phyloP scores from a whole-genome alignment of 2,329 filamentous ascomycete genomes.

The Epichloe amarillans region DNA sequence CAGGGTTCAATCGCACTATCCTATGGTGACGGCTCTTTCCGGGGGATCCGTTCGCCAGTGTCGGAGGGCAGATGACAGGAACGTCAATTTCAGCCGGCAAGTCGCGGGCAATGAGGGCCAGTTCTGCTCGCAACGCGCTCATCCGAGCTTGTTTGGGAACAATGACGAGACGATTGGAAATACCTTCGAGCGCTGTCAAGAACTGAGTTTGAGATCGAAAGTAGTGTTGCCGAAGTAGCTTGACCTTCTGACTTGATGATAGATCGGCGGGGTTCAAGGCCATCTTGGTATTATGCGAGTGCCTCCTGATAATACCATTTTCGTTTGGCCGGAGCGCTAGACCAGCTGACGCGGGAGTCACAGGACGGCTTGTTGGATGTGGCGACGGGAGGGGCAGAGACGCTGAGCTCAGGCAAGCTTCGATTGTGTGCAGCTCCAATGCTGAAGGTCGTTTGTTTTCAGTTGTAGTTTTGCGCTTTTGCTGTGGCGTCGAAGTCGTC shows the following conservation, averaged over 20 bases:
- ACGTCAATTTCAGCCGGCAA: conserved; percentile 75
- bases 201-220: conserved; percentile 74
- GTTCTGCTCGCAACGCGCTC: conserved; percentile 67
- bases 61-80: conserved; percentile 66
- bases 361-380: conserved; percentile 35
- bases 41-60: conserved; percentile 57
- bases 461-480: conserved; percentile 19
- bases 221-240: conserved; percentile 65
- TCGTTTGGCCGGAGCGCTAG: conserved; percentile 32
- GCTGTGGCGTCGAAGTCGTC: conserved; percentile 11
- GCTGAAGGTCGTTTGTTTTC: conserved; percentile 32
- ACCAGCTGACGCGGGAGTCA: conserved; percentile 45
- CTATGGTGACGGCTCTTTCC: conserved; percentile 67
- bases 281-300: conserved; percentile 48
- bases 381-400: conserved; percentile 53
- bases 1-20: conserved; percentile 71
- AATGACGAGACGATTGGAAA: conserved; percentile 70
- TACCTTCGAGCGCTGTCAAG: conserved; percentile 65
- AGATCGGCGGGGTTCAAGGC: conserved; percentile 47
- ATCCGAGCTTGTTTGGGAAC: conserved; percentile 72
- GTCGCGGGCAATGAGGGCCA: conserved; percentile 69
- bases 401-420: conserved; percentile 53
- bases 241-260: conserved; percentile 53
- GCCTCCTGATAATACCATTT: conserved; percentile 35
- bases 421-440: conserved; percentile 38